Evolutionary conservation across 768 basidiomycete genomes (phyloP).

Genomic region (Trametes elegans): DNA sequence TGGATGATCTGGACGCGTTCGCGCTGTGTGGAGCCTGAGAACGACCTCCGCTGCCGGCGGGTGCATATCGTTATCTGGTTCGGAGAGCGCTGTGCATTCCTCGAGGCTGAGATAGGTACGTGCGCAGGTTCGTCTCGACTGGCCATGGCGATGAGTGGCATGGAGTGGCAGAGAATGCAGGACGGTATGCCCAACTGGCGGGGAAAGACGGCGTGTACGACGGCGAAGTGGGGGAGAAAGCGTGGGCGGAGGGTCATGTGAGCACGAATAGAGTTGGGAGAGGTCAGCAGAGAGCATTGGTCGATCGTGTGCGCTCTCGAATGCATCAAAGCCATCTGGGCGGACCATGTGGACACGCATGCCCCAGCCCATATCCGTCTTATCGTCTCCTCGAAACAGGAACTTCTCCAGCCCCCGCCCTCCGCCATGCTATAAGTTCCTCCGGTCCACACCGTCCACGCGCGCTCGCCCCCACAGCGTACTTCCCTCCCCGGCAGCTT

Average conservation of each 20-base stretch:
- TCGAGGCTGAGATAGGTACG: neutral
- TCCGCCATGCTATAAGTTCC: conserved; percentile 2
- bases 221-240: neutral
- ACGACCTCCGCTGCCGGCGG: neutral
- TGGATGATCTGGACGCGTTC: neutral
- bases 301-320: too few species aligned
- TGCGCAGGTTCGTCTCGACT: neutral
- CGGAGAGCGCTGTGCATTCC: neutral
- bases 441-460: neutral
- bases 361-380: conserved; percentile 13
- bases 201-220: neutral
- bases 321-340: conserved; percentile 12
- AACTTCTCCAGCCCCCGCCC: neutral
- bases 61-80: conserved; percentile 1
- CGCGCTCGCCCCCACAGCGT: neutral
- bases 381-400: conserved; percentile 4
- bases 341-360: conserved; percentile 10
- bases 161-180: neutral
- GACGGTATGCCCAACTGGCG: too few species aligned
- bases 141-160: neutral
- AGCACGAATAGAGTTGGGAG: neutral
- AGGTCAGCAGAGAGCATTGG: neutral
- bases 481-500: neutral
- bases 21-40: neutral
- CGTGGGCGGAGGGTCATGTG: neutral